Conservation (phyloP, 108 stramenopile species). For the Skeletonema menzelii region DNA sequence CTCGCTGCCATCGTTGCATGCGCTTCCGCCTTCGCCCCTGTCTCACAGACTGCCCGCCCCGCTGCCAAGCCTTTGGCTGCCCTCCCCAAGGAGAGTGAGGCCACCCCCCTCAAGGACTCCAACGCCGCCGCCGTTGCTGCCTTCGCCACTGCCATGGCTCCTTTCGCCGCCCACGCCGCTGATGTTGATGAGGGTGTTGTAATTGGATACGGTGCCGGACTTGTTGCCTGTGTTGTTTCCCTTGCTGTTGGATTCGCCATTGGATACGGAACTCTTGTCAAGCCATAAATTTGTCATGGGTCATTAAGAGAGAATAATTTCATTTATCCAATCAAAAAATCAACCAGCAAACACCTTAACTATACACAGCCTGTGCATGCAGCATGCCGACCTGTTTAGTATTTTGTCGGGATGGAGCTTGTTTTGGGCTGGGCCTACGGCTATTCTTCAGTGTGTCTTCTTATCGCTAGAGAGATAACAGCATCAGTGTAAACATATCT, state of each 20-base stretch:
- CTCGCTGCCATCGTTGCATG: slow-evolving; percentile 66
- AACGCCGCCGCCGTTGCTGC: slow-evolving; percentile 80
- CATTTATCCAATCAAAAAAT: neutral
- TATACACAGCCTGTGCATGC: neutral
- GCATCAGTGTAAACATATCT: slow-evolving; percentile 15
- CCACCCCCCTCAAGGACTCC: slow-evolving; percentile 35
- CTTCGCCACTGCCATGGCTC: slow-evolving; percentile 86
- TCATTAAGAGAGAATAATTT: neutral
- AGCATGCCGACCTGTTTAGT: neutral
- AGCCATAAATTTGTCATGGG: slow-evolving; percentile 65
- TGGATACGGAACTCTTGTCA: slow-evolving; percentile 89
- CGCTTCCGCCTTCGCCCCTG: slow-evolving; percentile 75
- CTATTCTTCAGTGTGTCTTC: slow-evolving; percentile 2
- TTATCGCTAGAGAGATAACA: neutral
- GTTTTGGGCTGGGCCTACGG: neutral
- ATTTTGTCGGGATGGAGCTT: neutral
- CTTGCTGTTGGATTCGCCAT: slow-evolving; percentile 89
- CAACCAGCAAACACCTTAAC: neutral
- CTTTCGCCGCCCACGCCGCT: slow-evolving; percentile 79
- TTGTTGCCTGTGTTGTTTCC: slow-evolving; percentile 87
- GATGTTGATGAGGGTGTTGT: slow-evolving; percentile 79
- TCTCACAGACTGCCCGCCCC: slow-evolving; percentile 45
- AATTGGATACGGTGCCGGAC: slow-evolving; percentile 85
- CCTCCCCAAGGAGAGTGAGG: slow-evolving; percentile 53
- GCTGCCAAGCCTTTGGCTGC: slow-evolving; percentile 55